Evolutionary conservation across 306 rosid genomes (phyloP).

Genomic region (Leucaena leucocephala): DNA sequence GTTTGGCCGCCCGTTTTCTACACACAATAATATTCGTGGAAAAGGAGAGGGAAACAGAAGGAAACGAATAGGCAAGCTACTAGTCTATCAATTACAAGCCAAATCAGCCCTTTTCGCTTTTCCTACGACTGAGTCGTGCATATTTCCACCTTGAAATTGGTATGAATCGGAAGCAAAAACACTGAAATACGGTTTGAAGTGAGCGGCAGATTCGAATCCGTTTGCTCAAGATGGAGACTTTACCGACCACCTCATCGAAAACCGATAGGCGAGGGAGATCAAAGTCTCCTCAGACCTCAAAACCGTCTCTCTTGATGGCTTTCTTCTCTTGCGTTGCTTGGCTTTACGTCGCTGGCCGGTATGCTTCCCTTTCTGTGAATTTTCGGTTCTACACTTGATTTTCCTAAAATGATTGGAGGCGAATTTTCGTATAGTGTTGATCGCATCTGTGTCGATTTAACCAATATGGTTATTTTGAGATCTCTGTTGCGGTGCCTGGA

Average conservation of each 20-base stretch:
- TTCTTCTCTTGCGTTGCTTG: slow-evolving; percentile 96
- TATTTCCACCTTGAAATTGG: not conserved
- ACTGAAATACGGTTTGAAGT: slow-evolving; percentile 1
- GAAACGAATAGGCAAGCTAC: not conserved
- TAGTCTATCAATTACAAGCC: not conserved
- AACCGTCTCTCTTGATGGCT: slow-evolving; percentile 76
- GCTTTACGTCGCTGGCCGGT: slow-evolving; percentile 99
- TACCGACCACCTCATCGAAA: slow-evolving; percentile 63
- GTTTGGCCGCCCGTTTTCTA: not conserved
- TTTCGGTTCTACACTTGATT: slow-evolving; percentile 32
- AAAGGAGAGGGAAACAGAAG: not conserved
- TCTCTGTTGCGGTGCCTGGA: not conserved
- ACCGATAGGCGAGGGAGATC: slow-evolving; percentile 73
- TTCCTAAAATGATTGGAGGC: not conserved
- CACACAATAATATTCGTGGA: not conserved
- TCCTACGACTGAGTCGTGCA: not conserved
- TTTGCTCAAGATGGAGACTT: slow-evolving; percentile 58
- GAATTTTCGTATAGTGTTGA: not conserved
- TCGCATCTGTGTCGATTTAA: not conserved
- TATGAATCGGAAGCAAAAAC: slow-evolving; percentile 15
- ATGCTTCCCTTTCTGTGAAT: not conserved
- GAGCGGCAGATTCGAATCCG: not conserved
- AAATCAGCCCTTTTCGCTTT: not conserved
- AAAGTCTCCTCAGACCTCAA: slow-evolving; percentile 65
- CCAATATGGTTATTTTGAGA: not conserved